These are phyloP conservation scores for Eucalyptus curtisii DNA, from an alignment of 345 rosid species.

Conservation along the genomic window DNA sequence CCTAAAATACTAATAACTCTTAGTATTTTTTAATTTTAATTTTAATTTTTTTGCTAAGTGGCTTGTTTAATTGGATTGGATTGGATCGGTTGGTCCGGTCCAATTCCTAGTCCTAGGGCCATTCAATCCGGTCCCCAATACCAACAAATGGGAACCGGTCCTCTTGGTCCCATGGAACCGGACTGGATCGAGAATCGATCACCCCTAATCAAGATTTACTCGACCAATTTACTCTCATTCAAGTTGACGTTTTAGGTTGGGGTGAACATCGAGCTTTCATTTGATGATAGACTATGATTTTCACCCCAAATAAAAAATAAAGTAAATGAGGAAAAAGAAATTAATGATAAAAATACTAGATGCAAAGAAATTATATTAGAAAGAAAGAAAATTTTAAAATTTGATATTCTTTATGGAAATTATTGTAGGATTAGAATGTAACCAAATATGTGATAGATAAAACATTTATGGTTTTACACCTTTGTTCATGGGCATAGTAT, in stretches of 20 bases:
- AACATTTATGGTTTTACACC: not conserved
- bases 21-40: too few species aligned
- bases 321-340: not conserved
- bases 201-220: not conserved
- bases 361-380: not conserved
- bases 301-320: not conserved
- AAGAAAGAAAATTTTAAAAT: too few species aligned
- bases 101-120: too few species aligned
- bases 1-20: too few species aligned
- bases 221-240: not conserved
- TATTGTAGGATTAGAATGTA: not conserved
- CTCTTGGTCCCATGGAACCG: rapidly evolving
- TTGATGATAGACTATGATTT: not conserved
- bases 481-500: not conserved
- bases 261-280: not conserved
- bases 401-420: too few species aligned
- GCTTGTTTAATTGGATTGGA: too few species aligned
- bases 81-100: rapidly evolving
- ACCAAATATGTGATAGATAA: not conserved
- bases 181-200: rapidly evolving
- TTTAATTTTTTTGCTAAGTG: too few species aligned
- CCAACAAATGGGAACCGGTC: too few species aligned
- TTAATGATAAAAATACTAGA: not conserved
- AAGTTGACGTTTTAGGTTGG: not conserved
- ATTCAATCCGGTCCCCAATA: rapidly evolving